Conservation (phyloP, 2,329 filamentous ascomycete species). For the Fusarium sp. region DNA sequence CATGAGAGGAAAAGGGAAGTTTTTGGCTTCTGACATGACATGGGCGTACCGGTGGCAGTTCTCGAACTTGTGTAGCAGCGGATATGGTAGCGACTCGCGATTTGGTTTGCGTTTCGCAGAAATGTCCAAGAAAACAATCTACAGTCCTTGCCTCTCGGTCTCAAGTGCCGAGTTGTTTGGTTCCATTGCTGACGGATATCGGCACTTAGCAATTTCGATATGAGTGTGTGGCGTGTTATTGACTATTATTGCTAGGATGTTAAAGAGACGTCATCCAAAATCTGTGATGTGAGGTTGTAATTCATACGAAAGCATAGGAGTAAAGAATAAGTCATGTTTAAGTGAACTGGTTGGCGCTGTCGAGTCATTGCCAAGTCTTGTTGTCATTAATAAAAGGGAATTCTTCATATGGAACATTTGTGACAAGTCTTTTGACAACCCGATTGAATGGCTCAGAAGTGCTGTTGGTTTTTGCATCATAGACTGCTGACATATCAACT, state of each 20-base stretch:
- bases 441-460: neutral
- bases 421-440: neutral
- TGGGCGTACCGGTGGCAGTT: neutral
- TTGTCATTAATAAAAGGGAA: neutral
- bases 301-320: neutral
- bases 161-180: conserved; percentile 15
- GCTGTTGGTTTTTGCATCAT: neutral
- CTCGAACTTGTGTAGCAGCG: conserved; percentile 16
- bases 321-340: neutral
- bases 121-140: conserved; percentile 1
- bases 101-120: conserved; percentile 30
- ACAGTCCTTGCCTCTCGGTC: neutral
- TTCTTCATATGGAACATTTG: neutral
- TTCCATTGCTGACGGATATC: neutral
- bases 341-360: neutral
- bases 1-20: conserved; percentile 7
- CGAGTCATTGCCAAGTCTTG: neutral
- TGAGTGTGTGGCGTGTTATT: neutral
- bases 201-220: conserved; percentile 3
- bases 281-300: neutral
- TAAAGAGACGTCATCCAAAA: neutral
- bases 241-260: neutral
- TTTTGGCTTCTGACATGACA: conserved; percentile 21
- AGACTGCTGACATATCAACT: neutral
- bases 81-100: neutral